A percentile compares a stretch with the other conserved stretches of the same genome.
Evolutionary conservation across 805 yeast species (phyloP).

Genomic region (Saccharomyces mikatae): DNA sequence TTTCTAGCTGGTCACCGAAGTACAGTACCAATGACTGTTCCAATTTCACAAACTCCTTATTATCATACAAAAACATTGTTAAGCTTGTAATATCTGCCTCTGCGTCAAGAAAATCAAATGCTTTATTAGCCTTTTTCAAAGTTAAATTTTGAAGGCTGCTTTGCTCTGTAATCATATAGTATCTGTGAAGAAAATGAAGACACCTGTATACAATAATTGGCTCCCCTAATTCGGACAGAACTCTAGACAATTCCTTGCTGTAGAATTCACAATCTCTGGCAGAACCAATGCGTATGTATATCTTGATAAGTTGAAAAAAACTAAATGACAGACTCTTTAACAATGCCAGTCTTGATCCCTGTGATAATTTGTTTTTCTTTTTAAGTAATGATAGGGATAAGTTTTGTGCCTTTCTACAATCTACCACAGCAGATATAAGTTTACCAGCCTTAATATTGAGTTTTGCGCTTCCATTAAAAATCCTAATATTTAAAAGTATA

Average conservation of each 20-base stretch:
- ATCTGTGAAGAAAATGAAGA: slow-evolving; percentile 13
- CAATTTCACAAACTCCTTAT: slow-evolving; percentile 16
- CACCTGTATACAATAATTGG: slow-evolving; percentile 21
- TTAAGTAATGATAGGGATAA: slow-evolving; percentile 46
- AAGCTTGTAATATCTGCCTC: slow-evolving; percentile 19
- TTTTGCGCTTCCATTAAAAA: slow-evolving; percentile 15
- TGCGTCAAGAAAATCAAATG: slow-evolving; percentile 23
- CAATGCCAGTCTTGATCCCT: slow-evolving; percentile 33
- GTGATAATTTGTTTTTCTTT: slow-evolving; percentile 24
- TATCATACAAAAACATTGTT: slow-evolving; percentile 14
- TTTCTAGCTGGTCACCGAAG: slow-evolving; percentile 8
- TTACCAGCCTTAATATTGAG: slow-evolving; percentile 13
- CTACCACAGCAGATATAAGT: slow-evolving; percentile 24
- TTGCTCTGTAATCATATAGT: slow-evolving; percentile 20
- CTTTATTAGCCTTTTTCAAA: slow-evolving; percentile 12
- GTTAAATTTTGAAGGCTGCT: slow-evolving; percentile 1
- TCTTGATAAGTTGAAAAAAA: slow-evolving; percentile 35
- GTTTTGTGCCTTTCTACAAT: slow-evolving; percentile 43
- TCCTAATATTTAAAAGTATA: slow-evolving; percentile 23
- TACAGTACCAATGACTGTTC: slow-evolving; percentile 14
- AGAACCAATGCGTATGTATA: slow-evolving; percentile 43
- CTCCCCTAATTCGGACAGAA: slow-evolving; percentile 28
- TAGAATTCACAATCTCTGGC: slow-evolving; percentile 52
- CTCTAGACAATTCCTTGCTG: slow-evolving; percentile 39
- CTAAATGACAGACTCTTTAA: slow-evolving; percentile 31